Base-by-base conservation (phyloP, 2,329 filamentous ascomycete species). In the Aspergillus oerlinghausenensis region DNA sequence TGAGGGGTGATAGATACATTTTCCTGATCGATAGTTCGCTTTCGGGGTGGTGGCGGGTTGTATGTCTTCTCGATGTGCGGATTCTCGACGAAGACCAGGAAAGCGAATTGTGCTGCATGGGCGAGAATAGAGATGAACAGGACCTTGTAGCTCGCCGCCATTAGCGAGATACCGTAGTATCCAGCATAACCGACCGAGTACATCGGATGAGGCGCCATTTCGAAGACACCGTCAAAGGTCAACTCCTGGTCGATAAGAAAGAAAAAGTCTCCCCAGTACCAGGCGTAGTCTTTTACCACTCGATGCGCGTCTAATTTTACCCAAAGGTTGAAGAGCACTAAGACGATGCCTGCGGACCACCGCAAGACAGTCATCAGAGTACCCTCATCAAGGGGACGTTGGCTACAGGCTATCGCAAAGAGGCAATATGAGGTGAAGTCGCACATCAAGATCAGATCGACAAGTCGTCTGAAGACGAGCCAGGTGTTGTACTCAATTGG, bases 211-310 rank as follows among this genome's bases (percentile, higher is more conserved):
- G 94, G 94, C 21, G 94, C 94, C 88, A 99, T 95, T 77, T 99
- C 94, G 72, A 97, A 99, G 61, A 99, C 94, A 55, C 94, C 94
- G 71, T 99, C 94, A 74, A 99, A 99, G 51, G 92, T 97, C 72
- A 99, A 81, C 70, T 96, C 91, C 77, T 97, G 92, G 75, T 99
- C 94, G 73, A 99, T 90, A 69, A 99, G 87, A 76, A 92, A 99
- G 81, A 97, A 99, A 77, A 97, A 97, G 75, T 99, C 94, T 60
- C 94, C 94, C 94, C 94, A 99, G 77, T 97, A 99, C 94, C 94
- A 99, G 28, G 94, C 94, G 77, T 92, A 99, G 76, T 99, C 94
- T 76, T 97, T 97, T 70, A 99, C 94, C 51, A 99, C 94, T 59
- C 94, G 85, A 75, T 99, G 94, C 21, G 94, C 94, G 75, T 99